Evolutionary conservation across 78 protist species (phyloP), one percentile per base, ranked within the genome.

Genomic region (Cyanophora paradoxa): DNA sequence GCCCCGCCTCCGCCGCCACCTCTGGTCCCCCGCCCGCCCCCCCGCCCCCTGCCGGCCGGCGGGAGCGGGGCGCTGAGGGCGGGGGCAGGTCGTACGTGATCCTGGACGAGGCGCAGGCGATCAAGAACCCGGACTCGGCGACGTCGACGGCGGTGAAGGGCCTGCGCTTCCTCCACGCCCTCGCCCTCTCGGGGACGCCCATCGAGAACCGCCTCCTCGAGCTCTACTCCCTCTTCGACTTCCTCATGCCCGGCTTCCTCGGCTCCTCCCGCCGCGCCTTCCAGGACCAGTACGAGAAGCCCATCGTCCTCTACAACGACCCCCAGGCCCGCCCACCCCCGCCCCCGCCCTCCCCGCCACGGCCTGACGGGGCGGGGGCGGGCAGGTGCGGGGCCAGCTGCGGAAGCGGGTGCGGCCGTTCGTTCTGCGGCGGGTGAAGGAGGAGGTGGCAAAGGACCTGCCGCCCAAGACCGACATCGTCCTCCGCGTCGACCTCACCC

Each of bases 231-330:
- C 77, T 94, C 16, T 94, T 94, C 69, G 96, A 93, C 72, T 94
- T 93, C 41, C 69, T 94, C 41, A 91, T 94, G 96, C 98, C 98
- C 5, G 95, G 97, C 2, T 94, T 82, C 76, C 79, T 94, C 20
- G 93, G 94, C 34, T 86, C 90, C 0, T 85, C 76, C 56, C 42
- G 59, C 22, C 82, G 72, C 17, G 33, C 36, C 66, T 93, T 93
- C 79, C 40, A 78, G n/a, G 85, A 75, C 10, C 28, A 31, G 20
- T 93, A 88, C 72, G 42, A 81, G n/a, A n/a, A n/a, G n/a, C n/a
- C n/a, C n/a, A n/a, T n/a, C n/a, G n/a, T n/a, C n/a, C n/a, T n/a
- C n/a, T n/a, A n/a, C n/a, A n/a, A n/a, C n/a, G n/a, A n/a, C n/a
- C n/a, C n/a, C n/a, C n/a, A n/a, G n/a, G n/a, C n/a, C n/a, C n/a